Evolutionary conservation across 192 early-diverging fungal species (phyloP), one percentile per base, ranked within the genome.

Genomic region (Umbelopsis sp.): DNA sequence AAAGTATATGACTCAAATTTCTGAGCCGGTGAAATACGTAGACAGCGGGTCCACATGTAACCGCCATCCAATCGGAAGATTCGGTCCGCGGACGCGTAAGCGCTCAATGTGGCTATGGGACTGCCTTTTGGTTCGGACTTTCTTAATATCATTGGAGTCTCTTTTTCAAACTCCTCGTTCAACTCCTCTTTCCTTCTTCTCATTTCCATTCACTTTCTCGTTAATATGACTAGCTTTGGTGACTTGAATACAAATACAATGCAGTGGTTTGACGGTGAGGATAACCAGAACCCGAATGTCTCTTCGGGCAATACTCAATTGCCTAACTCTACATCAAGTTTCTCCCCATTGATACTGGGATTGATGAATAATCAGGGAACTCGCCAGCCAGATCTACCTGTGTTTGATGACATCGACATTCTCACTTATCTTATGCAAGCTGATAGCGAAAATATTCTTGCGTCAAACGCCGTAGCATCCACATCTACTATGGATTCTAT

Each of bases 261-360:
- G 31, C 56, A 62, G 16, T 62, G 56, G 56, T 62, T 62, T 62
- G 56, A 62, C 56, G 56, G 56, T 62, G 56, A 62, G 56, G 31
- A 62, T 2, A 62, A n/a, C 56, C 56, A 62, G 26, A 22, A 62
- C 26, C 56, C 24, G 26, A 62, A n/a, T 62, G 31, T 62, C 17
- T 10, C 26, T 34, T 29, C 26, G 26, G 56, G 56, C 56, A 62
- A 62, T 62, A 62, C 26, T 11, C 56, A 62, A 62, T 34, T 62
- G 56, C 56, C 56, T 62, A 62, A 62, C 56, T 62, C 56, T 32
- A 62, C 26, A n/a, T 53, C 52, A 62, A 62, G 56, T 32, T 31
- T 34, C 31, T 34, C 56, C 56, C 31, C 56, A 17, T 62, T 62
- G 56, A 34, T 62, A 32, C n/a, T 62, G 14, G 56, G 31, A n/a